A percentile compares a stretch with the other conserved stretches of the same genome.
Conservation (phyloP, 106 monocot genomes). For the Dendrobium chrysotoxum region DNA sequence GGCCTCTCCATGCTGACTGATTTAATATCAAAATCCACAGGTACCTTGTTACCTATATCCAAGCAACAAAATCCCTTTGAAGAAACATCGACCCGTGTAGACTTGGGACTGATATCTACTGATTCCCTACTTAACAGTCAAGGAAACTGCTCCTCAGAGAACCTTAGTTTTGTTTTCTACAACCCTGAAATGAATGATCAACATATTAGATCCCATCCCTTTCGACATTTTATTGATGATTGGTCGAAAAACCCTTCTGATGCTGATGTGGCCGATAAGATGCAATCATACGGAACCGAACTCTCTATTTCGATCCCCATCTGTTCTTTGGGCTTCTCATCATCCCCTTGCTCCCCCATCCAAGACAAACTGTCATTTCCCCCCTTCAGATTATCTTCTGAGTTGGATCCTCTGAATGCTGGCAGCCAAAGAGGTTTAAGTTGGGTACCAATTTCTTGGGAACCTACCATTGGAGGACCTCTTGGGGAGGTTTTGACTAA, state of each 20-base stretch:
- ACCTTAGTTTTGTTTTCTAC: constrained; percentile 16
- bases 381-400: constrained; percentile 45
- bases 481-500: constrained; percentile 86
- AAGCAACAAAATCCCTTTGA: constrained; percentile 41
- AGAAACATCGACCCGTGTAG: constrained; percentile 7
- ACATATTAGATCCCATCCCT: constrained; percentile 19
- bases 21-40: constrained; percentile 16
- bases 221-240: constrained; percentile 54
- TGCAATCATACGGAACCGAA: constrained; percentile 33
- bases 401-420: constrained; percentile 29
- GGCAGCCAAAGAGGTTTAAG: constrained; percentile 20
- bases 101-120: constrained; percentile 31
- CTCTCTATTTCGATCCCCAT: constrained; percentile 73
- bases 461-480: constrained; percentile 73
- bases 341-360: constrained; percentile 38
- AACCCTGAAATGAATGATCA: constrained; percentile 15
- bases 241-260: constrained; percentile 46
- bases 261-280: neutral
- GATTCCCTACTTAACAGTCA: constrained; percentile 9
- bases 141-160: constrained; percentile 24
- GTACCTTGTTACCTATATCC: constrained; percentile 6
- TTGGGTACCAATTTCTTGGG: constrained; percentile 67
- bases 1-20: constrained; percentile 13
- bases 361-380: constrained; percentile 47
- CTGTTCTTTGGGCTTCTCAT: constrained; percentile 40